Evolutionary conservation across 495 filamentous ascomycete genomes (phyloP).

Genomic region (Diplogelasinospora grovesii): DNA sequence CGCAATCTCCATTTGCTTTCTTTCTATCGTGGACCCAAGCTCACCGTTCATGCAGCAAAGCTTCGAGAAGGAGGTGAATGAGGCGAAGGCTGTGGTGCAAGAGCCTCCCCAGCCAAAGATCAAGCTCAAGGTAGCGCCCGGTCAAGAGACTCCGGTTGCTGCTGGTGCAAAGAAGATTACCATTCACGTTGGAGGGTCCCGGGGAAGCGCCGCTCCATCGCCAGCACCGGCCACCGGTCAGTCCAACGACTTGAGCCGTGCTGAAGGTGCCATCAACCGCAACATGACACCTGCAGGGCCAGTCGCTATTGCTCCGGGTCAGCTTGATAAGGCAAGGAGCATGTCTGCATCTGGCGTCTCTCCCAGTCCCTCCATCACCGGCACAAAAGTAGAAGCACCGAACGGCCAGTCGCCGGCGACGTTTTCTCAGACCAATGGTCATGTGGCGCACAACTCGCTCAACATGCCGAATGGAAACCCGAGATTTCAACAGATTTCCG

Average conservation of each 20-base stretch:
- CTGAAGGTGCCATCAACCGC: constrained; percentile 23
- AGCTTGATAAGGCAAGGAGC: constrained; percentile 37
- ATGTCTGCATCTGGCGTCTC: constrained; percentile 39
- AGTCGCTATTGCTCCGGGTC: constrained; percentile 17
- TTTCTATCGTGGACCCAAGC: not conserved
- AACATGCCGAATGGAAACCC: constrained; percentile 11
- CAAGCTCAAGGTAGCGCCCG: constrained; percentile 58
- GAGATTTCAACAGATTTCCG: constrained; percentile 5
- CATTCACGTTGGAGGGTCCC: constrained; percentile 46
- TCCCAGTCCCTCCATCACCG: constrained; percentile 38
- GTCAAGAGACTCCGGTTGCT: constrained; percentile 25
- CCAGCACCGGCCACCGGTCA: constrained; percentile 47
- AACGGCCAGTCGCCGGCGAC: constrained; percentile 32
- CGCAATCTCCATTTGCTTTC: constrained; percentile 7
- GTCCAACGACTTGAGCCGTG: constrained; percentile 24
- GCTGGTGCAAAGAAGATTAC: constrained; percentile 44
- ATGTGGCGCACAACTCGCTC: constrained; percentile 25
- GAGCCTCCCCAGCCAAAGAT: constrained; percentile 68
- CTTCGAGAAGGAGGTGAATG: constrained; percentile 57
- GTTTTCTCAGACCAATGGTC: constrained; percentile 22
- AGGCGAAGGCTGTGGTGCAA: constrained; percentile 57
- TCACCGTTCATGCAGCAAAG: constrained; percentile 37
- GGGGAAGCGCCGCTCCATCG: constrained; percentile 44
- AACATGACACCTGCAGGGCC: constrained; percentile 18
- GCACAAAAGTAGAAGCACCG: constrained; percentile 36